Evolutionary conservation across 2,329 filamentous ascomycete species (phyloP).

Genomic region (Aureobasidium leucospermi): DNA sequence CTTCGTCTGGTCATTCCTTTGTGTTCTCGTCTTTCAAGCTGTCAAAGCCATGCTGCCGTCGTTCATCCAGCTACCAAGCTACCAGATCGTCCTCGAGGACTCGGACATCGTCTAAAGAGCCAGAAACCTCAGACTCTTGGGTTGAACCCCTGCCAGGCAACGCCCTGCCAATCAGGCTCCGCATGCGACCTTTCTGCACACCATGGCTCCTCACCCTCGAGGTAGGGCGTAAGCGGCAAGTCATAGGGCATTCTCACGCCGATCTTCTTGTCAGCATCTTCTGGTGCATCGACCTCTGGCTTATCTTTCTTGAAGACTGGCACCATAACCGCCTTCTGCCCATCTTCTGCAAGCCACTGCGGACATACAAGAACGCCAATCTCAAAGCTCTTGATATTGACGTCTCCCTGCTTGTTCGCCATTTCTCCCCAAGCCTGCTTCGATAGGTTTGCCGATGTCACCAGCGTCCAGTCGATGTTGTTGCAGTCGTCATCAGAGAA

Average conservation of each 20-base stretch:
- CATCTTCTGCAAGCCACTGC: conserved; percentile 34
- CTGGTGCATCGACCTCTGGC: conserved; percentile 30
- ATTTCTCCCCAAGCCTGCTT: conserved; percentile 82
- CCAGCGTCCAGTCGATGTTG: conserved; percentile 71
- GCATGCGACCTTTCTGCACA: conserved; percentile 55
- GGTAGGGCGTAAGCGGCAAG: conserved; percentile 64
- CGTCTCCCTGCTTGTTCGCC: conserved; percentile 48
- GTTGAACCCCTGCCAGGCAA: conserved; percentile 30
- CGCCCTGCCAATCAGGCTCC: conserved; percentile 55
- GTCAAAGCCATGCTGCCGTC: background rate
- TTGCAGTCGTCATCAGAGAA: conserved; percentile 35
- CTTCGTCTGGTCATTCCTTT: background rate
- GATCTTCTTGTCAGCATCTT: conserved; percentile 38
- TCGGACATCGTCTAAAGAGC: background rate
- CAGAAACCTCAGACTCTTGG: background rate
- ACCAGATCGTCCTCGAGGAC: background rate
- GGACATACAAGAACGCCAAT: conserved; percentile 81
- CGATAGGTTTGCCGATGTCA: conserved; percentile 87
- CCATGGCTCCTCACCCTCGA: conserved; percentile 62
- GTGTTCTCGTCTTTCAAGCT: background rate
- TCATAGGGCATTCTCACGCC: conserved; percentile 78
- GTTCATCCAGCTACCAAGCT: background rate
- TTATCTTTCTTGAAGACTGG: conserved; percentile 58
- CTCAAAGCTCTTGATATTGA: conserved; percentile 74
- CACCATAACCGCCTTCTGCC: conserved; percentile 50